Evolutionary conservation across 2,329 filamentous ascomycete species (phyloP).

Genomic region (Macrophomina pseudophaseolina): DNA sequence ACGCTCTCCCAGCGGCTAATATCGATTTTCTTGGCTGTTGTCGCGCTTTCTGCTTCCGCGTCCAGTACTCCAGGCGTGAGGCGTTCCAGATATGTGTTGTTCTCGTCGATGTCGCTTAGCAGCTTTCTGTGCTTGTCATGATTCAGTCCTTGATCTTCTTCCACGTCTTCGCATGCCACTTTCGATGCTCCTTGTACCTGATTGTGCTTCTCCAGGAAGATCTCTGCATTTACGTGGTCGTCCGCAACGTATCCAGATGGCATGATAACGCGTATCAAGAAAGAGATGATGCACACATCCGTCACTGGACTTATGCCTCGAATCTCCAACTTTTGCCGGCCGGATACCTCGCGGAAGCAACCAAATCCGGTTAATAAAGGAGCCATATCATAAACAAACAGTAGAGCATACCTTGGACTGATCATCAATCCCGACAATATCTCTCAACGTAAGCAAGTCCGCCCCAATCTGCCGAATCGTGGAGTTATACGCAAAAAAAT

Average conservation of each 20-base stretch:
- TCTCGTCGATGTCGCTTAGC: constrained; percentile 6
- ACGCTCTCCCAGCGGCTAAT: constrained; percentile 8
- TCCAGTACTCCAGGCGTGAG: constrained; percentile 2
- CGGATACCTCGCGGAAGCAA: not conserved
- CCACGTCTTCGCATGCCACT: constrained; percentile 4
- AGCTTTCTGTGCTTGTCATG: not conserved
- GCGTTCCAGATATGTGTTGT: constrained; percentile 3
- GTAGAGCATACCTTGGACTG: not conserved
- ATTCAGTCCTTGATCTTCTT: constrained; percentile 5
- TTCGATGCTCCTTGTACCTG: not conserved
- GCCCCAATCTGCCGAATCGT: not conserved
- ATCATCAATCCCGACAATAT: not conserved
- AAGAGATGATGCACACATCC: not conserved
- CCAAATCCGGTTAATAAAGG: not conserved
- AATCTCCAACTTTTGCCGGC: not conserved
- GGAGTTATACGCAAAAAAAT: not conserved
- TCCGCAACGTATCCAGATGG: not conserved
- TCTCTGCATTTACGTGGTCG: not conserved
- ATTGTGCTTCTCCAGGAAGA: not conserved
- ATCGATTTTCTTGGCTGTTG: not conserved
- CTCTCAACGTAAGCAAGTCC: not conserved
- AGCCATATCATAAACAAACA: too few species aligned
- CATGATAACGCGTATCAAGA: not conserved
- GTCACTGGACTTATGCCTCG: not conserved
- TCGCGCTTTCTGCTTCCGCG: not conserved